A percentile compares a stretch with the other conserved stretches of the same genome.
Conservation (phyloP, 768 basidiomycete genomes). For the Pleurotus tuoliensis region DNA sequence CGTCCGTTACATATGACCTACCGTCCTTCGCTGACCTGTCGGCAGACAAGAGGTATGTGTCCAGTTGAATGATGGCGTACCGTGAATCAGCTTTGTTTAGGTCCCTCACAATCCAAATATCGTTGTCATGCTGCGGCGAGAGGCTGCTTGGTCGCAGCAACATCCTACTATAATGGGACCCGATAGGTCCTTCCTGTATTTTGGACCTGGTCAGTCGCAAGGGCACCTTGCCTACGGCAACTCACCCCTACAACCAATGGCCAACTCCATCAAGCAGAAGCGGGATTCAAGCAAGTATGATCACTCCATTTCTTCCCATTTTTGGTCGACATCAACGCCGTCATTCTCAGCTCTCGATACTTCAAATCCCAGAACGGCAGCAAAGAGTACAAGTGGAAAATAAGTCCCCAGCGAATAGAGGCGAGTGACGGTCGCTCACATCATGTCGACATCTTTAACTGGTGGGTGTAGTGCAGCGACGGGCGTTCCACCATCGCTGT, state of each 20-base stretch:
- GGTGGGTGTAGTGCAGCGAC: conserved; percentile 52
- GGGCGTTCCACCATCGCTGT: conserved; percentile 56
- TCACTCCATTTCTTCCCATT: conserved; percentile 1
- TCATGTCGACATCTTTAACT: not conserved
- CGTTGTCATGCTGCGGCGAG: conserved; percentile 61
- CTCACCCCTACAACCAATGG: conserved; percentile 54
- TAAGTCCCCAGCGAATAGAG: conserved; percentile 62
- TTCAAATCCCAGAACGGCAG: conserved; percentile 63
- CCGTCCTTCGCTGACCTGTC: conserved; percentile 7
- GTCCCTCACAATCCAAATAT: conserved; percentile 45
- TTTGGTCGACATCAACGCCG: not conserved
- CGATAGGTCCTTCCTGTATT: conserved; percentile 70
- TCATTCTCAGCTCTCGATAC: conserved; percentile 56
- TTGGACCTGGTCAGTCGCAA: conserved; percentile 58
- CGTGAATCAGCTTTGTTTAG: not conserved
- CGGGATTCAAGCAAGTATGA: conserved; percentile 62
- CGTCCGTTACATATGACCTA: conserved; percentile 20
- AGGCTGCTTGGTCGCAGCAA: conserved; percentile 61
- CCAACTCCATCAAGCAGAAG: conserved; percentile 51
- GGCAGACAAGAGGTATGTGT: conserved; percentile 7
- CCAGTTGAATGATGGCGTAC: not conserved
- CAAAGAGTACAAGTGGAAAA: conserved; percentile 74
- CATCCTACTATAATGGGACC: conserved; percentile 78
- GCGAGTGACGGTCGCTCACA: conserved; percentile 30
- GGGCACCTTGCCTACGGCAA: conserved; percentile 73